Conservation (phyloP, 495 filamentous ascomycete species). For the Peziza echinospora region DNA sequence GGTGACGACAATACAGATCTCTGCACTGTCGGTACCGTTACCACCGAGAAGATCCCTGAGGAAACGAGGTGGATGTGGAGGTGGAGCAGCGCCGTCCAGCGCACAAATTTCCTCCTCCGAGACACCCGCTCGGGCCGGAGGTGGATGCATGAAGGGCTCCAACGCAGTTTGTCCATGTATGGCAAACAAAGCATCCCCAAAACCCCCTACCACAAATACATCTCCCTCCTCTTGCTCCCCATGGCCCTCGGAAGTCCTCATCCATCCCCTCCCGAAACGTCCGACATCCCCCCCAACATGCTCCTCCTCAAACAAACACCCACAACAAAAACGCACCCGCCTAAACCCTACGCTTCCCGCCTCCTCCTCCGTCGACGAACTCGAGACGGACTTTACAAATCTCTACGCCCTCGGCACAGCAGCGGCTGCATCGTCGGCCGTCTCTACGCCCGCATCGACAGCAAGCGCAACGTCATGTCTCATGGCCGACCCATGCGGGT, state of each 20-base stretch:
- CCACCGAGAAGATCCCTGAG: background rate
- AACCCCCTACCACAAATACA: background rate
- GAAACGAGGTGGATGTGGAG: background rate
- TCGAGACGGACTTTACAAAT: conserved; percentile 20
- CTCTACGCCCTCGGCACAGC: conserved; percentile 4
- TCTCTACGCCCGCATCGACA: background rate
- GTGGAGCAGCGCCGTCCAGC: too few relatives aligned
- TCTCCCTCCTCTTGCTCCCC: background rate
- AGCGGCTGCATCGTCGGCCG: background rate
- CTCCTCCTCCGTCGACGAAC: conserved; percentile 11
- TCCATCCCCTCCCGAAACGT: conserved; percentile 3
- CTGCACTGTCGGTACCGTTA: background rate
- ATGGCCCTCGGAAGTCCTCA: background rate
- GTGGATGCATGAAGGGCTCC: background rate
- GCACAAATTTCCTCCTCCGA: too few relatives aligned
- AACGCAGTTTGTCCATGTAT: background rate
- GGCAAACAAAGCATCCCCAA: background rate
- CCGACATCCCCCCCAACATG: conserved; percentile 1
- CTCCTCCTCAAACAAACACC: conserved; percentile 1
- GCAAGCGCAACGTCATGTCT: conserved; percentile 16
- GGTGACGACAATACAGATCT: too few relatives aligned
- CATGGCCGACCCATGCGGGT: conserved; percentile 52
- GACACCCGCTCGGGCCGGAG: too few relatives aligned
- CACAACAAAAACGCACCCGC: conserved; percentile 9
- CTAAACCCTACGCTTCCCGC: background rate